Percentiles rank a stretch among this genome's conserved stretches.
Evolutionary conservation across 805 yeast species (phyloP).

Genomic region (Spencermartinsiella europaea): DNA sequence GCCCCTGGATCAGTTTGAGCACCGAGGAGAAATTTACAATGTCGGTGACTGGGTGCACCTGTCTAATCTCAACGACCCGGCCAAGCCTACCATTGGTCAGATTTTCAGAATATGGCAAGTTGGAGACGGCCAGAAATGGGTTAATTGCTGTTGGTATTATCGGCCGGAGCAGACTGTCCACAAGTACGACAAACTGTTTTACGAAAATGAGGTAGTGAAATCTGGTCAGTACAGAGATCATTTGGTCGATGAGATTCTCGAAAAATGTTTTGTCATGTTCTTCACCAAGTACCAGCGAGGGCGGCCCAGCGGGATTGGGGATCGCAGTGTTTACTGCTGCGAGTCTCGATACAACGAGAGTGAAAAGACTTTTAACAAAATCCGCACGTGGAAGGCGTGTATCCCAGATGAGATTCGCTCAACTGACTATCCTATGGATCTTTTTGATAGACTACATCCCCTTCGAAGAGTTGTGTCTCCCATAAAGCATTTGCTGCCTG

Average conservation of each 20-base stretch:
- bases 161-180: constrained; percentile 98
- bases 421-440: constrained; percentile 39
- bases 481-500: constrained; percentile 67
- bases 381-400: constrained; percentile 98
- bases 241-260: constrained; percentile 77
- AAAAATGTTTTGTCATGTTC: constrained; percentile 91
- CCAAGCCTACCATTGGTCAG: constrained; percentile 90
- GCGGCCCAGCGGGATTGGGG: constrained; percentile 72
- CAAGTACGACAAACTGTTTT: constrained; percentile 80
- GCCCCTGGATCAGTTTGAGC: constrained; percentile 74
- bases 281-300: constrained; percentile 94
- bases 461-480: constrained; percentile 79
- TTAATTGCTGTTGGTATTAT: constrained; percentile 96
- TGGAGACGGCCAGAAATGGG: constrained; percentile 73
- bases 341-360: constrained; percentile 91
- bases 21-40: constrained; percentile 64
- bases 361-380: constrained; percentile 86
- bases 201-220: constrained; percentile 92
- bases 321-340: constrained; percentile 76
- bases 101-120: constrained; percentile 86
- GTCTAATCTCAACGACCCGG: constrained; percentile 79
- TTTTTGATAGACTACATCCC: constrained; percentile 74
- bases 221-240: constrained; percentile 97
- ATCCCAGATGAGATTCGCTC: constrained; percentile 94
- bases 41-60: constrained; percentile 96